Conservation (phyloP, 441 rosid genomes). For the Raphanus hybrid region DNA sequence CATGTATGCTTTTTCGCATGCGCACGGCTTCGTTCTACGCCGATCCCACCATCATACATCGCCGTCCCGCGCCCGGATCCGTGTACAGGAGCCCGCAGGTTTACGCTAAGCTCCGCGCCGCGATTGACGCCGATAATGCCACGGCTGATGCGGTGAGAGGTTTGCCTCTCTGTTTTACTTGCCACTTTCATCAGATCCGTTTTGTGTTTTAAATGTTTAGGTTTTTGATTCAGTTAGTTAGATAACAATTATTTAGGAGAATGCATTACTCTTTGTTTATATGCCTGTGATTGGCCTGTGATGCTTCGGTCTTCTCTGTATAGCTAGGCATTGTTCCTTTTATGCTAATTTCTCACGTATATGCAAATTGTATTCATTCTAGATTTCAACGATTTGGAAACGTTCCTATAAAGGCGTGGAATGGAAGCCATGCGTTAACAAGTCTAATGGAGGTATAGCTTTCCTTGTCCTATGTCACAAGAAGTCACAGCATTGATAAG, state of each 20-base stretch:
- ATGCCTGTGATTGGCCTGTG: too few species aligned
- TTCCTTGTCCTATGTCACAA: constrained; percentile 6
- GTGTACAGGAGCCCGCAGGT: constrained; percentile 82
- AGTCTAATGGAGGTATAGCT: constrained; percentile 65
- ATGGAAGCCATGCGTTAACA: constrained; percentile 79
- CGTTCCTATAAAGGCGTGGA: constrained; percentile 64
- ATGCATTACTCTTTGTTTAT: background rate
- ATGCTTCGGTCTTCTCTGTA: too few species aligned
- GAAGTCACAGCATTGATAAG: background rate
- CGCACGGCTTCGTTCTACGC: constrained; percentile 73
- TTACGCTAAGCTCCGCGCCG: constrained; percentile 65
- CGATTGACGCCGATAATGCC: constrained; percentile 79
- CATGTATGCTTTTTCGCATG: constrained; percentile 82
- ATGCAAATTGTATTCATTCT: constrained; percentile 14
- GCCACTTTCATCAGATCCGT: too few species aligned
- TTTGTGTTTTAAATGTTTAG: too few species aligned
- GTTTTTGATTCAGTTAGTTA: constrained; percentile 5
- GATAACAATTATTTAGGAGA: background rate
- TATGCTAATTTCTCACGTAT: too few species aligned
- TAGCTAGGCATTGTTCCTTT: too few species aligned
- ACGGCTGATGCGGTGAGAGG: constrained; percentile 77
- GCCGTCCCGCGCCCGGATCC: constrained; percentile 75
- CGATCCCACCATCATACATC: constrained; percentile 54
- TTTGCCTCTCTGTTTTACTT: constrained; percentile 15
- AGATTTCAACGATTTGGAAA: constrained; percentile 90